Conservation (phyloP, 495 filamentous ascomycete genomes). For the Tuber calosporum region DNA sequence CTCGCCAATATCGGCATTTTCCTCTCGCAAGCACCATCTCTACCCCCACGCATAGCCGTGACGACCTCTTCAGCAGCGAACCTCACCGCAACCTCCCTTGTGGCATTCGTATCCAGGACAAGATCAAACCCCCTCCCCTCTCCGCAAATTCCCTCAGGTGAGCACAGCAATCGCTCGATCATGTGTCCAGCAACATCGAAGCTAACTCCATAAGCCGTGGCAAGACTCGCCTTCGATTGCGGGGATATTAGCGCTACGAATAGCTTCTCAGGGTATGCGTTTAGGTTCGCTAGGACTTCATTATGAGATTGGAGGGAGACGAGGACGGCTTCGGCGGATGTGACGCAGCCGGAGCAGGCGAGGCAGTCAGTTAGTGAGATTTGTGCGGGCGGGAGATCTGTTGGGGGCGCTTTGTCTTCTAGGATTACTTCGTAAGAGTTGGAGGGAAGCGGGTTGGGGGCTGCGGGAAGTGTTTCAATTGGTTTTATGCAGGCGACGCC, state of each 20-base stretch:
- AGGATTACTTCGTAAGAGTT: slow-evolving; percentile 80
- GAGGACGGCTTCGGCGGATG: slow-evolving; percentile 89
- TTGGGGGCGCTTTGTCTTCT: slow-evolving; percentile 67
- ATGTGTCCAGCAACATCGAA: slow-evolving; percentile 68
- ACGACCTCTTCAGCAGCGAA: slow-evolving; percentile 88
- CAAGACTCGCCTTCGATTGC: slow-evolving; percentile 78
- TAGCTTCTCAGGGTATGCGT: slow-evolving; percentile 46
- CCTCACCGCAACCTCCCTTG: slow-evolving; percentile 63
- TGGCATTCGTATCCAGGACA: slow-evolving; percentile 77
- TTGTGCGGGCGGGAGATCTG: slow-evolving; percentile 53
- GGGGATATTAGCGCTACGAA: slow-evolving; percentile 83
- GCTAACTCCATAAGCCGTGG: slow-evolving; percentile 67
- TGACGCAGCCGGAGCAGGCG: slow-evolving; percentile 95
- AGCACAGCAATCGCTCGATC: slow-evolving; percentile 72
- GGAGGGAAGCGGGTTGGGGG: slow-evolving; percentile 43
- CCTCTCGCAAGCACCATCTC: slow-evolving; percentile 16
- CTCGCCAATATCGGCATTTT: slow-evolving; percentile 73
- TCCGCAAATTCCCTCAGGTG: slow-evolving; percentile 60
- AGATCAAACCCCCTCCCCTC: slow-evolving; percentile 74
- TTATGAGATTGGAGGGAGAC: slow-evolving; percentile 85
- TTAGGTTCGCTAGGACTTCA: slow-evolving; percentile 77
- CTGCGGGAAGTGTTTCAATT: slow-evolving; percentile 63
- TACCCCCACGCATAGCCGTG: slow-evolving; percentile 40
- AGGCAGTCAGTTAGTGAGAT: slow-evolving; percentile 97
- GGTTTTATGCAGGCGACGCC: slow-evolving; percentile 98